phyloP scores from a whole-genome alignment of 2,329 filamentous ascomycete species.

The Trichocomaceae sp. region DNA sequence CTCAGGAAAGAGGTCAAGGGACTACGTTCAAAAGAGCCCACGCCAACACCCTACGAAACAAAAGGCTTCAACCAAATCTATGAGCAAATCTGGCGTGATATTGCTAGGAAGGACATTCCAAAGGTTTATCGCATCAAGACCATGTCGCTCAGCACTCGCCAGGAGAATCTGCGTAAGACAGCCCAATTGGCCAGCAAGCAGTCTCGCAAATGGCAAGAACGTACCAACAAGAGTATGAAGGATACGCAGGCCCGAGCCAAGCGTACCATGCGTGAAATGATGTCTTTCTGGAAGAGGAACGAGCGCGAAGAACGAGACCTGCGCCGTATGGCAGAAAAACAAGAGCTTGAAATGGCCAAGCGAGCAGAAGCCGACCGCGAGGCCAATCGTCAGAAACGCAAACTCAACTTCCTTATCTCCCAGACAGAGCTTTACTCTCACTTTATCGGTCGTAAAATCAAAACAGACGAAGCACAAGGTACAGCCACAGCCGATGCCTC shows the following conservation, averaged over 20 bases:
- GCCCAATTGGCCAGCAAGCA: conserved; percentile 95
- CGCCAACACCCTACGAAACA: conserved; percentile 60
- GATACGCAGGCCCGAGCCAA: conserved; percentile 95
- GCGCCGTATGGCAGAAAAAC: conserved; percentile 86
- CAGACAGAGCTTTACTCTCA: conserved; percentile 98
- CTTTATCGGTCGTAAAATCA: conserved; percentile 99
- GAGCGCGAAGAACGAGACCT: conserved; percentile 94
- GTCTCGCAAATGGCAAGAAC: conserved; percentile 91
- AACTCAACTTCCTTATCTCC: conserved; percentile 98
- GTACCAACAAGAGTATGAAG: conserved; percentile 97
- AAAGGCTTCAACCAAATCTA: conserved; percentile 97
- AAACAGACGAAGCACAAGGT: conserved; percentile 91
- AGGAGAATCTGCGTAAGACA: conserved; percentile 96
- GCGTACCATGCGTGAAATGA: conserved; percentile 98
- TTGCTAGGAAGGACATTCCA: conserved; percentile 85
- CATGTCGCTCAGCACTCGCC: conserved; percentile 76
- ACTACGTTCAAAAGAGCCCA: conserved; percentile 37
- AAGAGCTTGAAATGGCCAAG: conserved; percentile 93
- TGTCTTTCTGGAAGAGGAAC: conserved; percentile 98
- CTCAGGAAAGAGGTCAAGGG: conserved; percentile 39
- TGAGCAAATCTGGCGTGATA: conserved; percentile 93
- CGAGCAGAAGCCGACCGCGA: conserved; percentile 96
- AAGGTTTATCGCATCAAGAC: conserved; percentile 86
- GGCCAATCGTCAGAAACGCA: conserved; percentile 93
- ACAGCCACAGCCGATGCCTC: conserved; percentile 81